Percentiles rank a stretch among this genome's conserved stretches.
Evolutionary conservation across 2,329 filamentous ascomycete genomes (phyloP).

Genomic region (Curvularia lunata): DNA sequence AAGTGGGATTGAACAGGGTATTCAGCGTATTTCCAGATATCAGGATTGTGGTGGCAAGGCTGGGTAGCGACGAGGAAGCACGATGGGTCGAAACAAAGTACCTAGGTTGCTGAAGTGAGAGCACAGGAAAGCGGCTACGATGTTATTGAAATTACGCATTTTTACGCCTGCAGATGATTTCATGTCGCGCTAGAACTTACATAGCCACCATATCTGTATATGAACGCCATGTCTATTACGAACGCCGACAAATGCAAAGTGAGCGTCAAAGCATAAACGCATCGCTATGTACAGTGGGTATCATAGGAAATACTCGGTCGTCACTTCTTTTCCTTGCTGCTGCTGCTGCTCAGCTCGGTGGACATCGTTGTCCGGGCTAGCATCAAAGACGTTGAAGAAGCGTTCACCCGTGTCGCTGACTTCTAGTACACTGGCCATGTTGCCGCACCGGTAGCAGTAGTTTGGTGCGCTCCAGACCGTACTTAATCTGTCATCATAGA

Average conservation of each 20-base stretch:
- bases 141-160: conserved; percentile 1
- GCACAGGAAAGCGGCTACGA: not conserved
- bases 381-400: conserved; percentile 98
- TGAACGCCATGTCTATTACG: conserved; percentile 17
- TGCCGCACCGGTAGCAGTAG: conserved; percentile 94
- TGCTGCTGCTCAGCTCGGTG: conserved; percentile 82
- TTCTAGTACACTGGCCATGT: conserved; percentile 95
- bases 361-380: conserved; percentile 91
- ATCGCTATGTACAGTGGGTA: conserved; percentile 30
- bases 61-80: conserved; percentile 81
- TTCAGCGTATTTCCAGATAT: conserved; percentile 89
- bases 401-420: conserved; percentile 91
- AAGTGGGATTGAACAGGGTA: conserved; percentile 80
- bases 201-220: conserved; percentile 14
- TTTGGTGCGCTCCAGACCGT: conserved; percentile 87
- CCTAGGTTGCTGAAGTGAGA: conserved; percentile 73
- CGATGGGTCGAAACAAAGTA: conserved; percentile 91
- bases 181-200: conserved; percentile 10
- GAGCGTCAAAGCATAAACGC: conserved; percentile 6
- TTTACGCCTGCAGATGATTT: conserved; percentile 7
- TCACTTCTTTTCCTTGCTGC: conserved; percentile 73
- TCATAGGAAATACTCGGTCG: conserved; percentile 73
- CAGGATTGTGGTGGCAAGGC: conserved; percentile 81
- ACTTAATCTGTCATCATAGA: conserved; percentile 92
- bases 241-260: conserved; percentile 24